Percentiles rank a stretch among this genome's conserved stretches.
phyloP scores from a whole-genome alignment of 2,329 filamentous ascomycete species.

The Aspergillus hiratsukae region DNA sequence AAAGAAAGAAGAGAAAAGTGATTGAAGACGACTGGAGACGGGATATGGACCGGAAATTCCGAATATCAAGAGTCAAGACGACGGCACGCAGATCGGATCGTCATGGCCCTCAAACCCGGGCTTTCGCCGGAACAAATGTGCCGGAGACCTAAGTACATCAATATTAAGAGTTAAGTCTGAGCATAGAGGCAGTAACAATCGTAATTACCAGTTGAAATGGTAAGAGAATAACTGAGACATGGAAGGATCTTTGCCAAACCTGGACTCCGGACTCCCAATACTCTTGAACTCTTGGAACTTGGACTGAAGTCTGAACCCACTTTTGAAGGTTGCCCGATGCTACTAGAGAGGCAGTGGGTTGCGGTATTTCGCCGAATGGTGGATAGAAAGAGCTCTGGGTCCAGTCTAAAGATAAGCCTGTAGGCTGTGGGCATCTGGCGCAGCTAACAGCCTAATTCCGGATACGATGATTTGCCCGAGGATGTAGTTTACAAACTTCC shows the following conservation, averaged over 20 bases:
- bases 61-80: background rate
- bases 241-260: background rate
- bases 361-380: background rate
- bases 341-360: background rate
- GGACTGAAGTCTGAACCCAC: background rate
- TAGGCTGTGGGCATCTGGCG: background rate
- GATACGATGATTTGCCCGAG: background rate
- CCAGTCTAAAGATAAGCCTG: background rate
- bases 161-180: background rate
- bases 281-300: background rate
- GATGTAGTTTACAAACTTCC: background rate
- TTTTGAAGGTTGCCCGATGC: background rate
- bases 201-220: background rate
- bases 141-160: background rate
- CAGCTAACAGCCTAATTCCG: background rate
- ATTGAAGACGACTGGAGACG: constrained; percentile 1
- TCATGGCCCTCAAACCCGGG: constrained; percentile 6
- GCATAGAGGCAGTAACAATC: constrained; percentile 1
- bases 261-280: background rate
- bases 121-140: background rate
- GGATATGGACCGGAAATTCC: background rate
- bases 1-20: background rate
- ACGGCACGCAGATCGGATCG: constrained; percentile 16
- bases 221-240: background rate
- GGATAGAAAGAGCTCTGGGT: background rate